Conservation (phyloP, 2,329 filamentous ascomycete genomes). For the Alternaria metachromatica region DNA sequence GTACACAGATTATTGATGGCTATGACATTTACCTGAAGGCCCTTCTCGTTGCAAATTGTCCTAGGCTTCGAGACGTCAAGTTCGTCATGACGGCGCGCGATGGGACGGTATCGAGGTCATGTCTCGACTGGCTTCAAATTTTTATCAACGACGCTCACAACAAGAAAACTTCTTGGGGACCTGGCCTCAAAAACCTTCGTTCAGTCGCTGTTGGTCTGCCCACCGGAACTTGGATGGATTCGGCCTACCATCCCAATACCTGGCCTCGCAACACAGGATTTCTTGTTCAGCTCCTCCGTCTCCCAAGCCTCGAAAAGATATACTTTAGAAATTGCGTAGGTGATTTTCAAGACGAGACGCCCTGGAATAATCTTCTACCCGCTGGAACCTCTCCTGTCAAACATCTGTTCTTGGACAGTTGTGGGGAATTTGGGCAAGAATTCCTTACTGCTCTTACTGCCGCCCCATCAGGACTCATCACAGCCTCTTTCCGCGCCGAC, state of each 20-base stretch:
- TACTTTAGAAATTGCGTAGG: slow-evolving; percentile 9
- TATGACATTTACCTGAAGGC: slow-evolving; percentile 16
- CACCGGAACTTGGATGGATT: slow-evolving; percentile 13
- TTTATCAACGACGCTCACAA: slow-evolving; percentile 3
- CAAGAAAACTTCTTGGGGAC: slow-evolving; percentile 3
- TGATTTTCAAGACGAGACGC: background rate
- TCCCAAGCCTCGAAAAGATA: slow-evolving; percentile 11
- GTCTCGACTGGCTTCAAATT: slow-evolving; percentile 13
- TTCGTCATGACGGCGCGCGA: slow-evolving; percentile 2
- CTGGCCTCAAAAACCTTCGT: slow-evolving; percentile 1
- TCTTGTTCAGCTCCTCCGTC: slow-evolving; percentile 6
- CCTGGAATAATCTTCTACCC: background rate
- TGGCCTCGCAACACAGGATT: background rate
- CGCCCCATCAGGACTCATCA: slow-evolving; percentile 4
- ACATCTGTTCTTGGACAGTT: slow-evolving; percentile 19
- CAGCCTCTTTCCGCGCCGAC: slow-evolving; percentile 12
- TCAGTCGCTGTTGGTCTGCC: slow-evolving; percentile 10
- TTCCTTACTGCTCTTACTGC: background rate
- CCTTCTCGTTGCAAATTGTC: slow-evolving; percentile 12
- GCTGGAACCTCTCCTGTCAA: slow-evolving; percentile 2
- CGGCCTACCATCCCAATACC: background rate
- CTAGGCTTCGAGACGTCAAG: slow-evolving; percentile 13
- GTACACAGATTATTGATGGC: slow-evolving; percentile 9
- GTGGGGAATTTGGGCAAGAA: background rate
- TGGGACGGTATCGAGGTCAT: background rate